Base-by-base conservation (phyloP, 2,329 filamentous ascomycete species). In the Ophiostoma ulmi region DNA sequence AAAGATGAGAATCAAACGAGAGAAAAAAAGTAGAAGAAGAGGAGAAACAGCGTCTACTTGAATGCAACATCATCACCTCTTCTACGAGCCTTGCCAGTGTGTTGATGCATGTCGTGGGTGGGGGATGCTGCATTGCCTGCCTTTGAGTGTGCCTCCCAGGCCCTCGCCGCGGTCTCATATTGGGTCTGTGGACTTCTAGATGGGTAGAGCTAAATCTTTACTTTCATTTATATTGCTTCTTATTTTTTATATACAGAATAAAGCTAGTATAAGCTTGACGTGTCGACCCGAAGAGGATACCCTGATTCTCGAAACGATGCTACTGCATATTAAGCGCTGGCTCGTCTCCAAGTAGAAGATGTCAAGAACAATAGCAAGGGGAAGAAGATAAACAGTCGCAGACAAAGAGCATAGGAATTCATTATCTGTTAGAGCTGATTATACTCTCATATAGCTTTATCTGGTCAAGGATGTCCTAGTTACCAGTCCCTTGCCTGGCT, bases 271-370 rank as follows among this genome's bases (percentile, higher is more conserved):
- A 48, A 5, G 44, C 5, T 48, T 20, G 17, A 48, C 17, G 22
- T 58, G n/a, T 26, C 20, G 17, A 20, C 52, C 52, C n/a, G 31
- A 58, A 6, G 52, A 26, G 22, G 22, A 14, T 14, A 10, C 5
- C 13, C n/a, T 58, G 52, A 31, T 58, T 22, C 52, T 10, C 52
- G 52, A 55, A 8, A 17, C 65, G 26, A n/a, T 41, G 11, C 58
- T 63, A 26, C 58, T 63, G 58, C 58, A 63, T 63, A 63, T 63
- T 63, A 63, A 31, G 58, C 58, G 58, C 58, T 63, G 58, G 11
- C 14, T 26, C 64, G 4, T 39, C 63, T 41, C 64, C n/a, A 26
- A 35, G 26, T 63, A 26, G 26, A 63, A 35, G 26, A 63, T 17
- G 13, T 26, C 52, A n/a, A 14, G 1, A 35, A 63, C 22, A 31